Base-by-base conservation (phyloP, 257 asterid species). In the Fraxinus pennsylvanica region DNA sequence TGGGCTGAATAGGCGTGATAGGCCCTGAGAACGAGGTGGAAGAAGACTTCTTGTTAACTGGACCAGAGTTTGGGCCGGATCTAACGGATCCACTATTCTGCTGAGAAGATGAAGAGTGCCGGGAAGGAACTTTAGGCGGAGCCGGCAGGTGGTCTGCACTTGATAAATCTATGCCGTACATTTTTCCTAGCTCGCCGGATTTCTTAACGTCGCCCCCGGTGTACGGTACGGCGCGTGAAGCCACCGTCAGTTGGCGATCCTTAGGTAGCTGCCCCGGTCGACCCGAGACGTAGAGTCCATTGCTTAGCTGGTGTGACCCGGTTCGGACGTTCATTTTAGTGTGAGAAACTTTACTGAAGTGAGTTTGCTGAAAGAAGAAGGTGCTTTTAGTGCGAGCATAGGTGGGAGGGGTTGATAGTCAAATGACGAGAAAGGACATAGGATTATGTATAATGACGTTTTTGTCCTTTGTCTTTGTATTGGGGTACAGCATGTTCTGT, bases 121-220 rank as follows among this genome's bases (percentile, higher is more conserved):
- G 89, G 2, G 94, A 89, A 27, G 91, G 88, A 9, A 90, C 88
- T 83, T 90, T 91, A 25, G 85, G 89, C 0, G 79, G 72, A 9
- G 86, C 77, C 5, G 92, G 90, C n/a, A 87, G 85, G 74, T 85
- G 88, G 76, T 89, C 96, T 75, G 81, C 88, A 15, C 76, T 35
- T 19, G 89, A 77, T 63, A 81, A 78, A 74, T 86, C 96, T 74
- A 94, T 81, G 38, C 98, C 98, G 81, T 90, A 90, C 98, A 94
- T 94, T 81, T 88, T 92, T 0, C 96, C 98, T 30, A 94, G 89
- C 85, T 94, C 98, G 1, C 98, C 98, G 61, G 98, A 94, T 27
- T 85, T 92, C 90, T 92, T 92, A 22, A 94, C 93, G 75, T 94
- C 96, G 5, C 98, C 98, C 77, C 97, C 98, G 71, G 97, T 94